Percentiles rank a stretch among this genome's conserved stretches.
phyloP scores from a whole-genome alignment of 1,284 basidiomycete species.

The Tetrapyrgos nigripes region DNA sequence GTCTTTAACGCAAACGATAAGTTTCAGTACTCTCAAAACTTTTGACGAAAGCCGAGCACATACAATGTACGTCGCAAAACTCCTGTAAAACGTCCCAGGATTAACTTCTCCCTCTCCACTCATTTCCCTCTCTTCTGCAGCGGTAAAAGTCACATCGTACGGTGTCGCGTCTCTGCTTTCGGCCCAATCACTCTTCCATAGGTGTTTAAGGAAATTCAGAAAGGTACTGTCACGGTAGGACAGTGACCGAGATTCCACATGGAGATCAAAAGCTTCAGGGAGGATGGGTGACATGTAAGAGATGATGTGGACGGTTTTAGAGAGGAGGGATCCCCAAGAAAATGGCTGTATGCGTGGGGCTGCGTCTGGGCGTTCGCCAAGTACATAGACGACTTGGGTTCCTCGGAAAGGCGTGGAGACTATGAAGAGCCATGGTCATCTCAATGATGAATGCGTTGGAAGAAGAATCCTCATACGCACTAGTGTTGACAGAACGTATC shows the following conservation, averaged over 20 bases:
- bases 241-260: conserved; percentile 48
- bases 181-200: conserved; percentile 58
- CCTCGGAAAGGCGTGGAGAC: conserved; percentile 58
- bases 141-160: conserved; percentile 55
- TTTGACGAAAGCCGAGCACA: conserved; percentile 17
- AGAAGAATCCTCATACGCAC: conserved; percentile 32
- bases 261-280: conserved; percentile 46
- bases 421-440: conserved; percentile 26
- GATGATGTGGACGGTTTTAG: conserved; percentile 47
- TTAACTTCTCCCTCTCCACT: conserved; percentile 43
- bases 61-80: conserved; percentile 49
- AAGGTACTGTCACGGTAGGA: conserved; percentile 46
- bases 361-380: conserved; percentile 49
- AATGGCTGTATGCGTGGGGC: conserved; percentile 49
- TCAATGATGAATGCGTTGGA: neutral
- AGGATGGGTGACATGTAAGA: conserved; percentile 51
- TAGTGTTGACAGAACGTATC: conserved; percentile 51
- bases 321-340: conserved; percentile 46
- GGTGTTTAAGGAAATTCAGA: conserved; percentile 38
- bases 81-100: conserved; percentile 49
- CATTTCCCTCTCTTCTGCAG: conserved; percentile 50
- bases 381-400: conserved; percentile 52
- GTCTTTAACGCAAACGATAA: conserved; percentile 4
- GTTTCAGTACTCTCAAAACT: neutral
- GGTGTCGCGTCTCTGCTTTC: conserved; percentile 52